These are phyloP conservation scores for Digitaria exilis DNA, from an alignment of 202 grass and related monocot genomes.

Conservation along the genomic window DNA sequence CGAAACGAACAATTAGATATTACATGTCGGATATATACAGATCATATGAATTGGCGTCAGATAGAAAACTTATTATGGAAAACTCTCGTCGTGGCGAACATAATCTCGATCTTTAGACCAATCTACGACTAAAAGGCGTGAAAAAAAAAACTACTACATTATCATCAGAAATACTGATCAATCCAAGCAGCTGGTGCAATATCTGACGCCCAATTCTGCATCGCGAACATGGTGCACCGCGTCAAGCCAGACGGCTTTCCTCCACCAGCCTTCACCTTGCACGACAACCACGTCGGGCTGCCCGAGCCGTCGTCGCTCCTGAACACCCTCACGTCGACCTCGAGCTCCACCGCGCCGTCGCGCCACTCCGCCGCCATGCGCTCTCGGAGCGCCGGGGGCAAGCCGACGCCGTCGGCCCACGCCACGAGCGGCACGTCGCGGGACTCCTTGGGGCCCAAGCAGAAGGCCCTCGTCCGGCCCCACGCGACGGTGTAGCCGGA, in stretches of 20 bases:
- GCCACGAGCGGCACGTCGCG: conserved; percentile 14
- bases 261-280: not conserved
- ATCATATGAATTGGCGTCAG: no score
- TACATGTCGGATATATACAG: no score
- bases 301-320: not conserved
- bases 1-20: no score
- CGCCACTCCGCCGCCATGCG: conserved; percentile 5
- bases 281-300: conserved; percentile 34
- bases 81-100: no score
- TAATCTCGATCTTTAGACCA: not conserved
- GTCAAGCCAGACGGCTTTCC: not conserved
- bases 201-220: conserved; percentile 35
- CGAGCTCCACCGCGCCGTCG: not conserved
- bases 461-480: conserved; percentile 30
- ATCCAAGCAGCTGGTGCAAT: not conserved
- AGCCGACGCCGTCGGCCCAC: conserved; percentile 16
- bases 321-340: conserved; percentile 30
- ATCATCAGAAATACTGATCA: not conserved
- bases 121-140: no score
- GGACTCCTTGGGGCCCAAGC: not conserved
- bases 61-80: no score
- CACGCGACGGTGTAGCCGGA: conserved; percentile 17
- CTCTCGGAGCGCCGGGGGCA: conserved; percentile 1
- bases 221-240: conserved; percentile 1
- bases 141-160: not conserved